A percentile compares a stretch with the other conserved stretches of the same genome.
Evolutionary conservation across 108 stramenopile species (phyloP).

Genomic region (Cyclotella choctawhatcheeana): DNA sequence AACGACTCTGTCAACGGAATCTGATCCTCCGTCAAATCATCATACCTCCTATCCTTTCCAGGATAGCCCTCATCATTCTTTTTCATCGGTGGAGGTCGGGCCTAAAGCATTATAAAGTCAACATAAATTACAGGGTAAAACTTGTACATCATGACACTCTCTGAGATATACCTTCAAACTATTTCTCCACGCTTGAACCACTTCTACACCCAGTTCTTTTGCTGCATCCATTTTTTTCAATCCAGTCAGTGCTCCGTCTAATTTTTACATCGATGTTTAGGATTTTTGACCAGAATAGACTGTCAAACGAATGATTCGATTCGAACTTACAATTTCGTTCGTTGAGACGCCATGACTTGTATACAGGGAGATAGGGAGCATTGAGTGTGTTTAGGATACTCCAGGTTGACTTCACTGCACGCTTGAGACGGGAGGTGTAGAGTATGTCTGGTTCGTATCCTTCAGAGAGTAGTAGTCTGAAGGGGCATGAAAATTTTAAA

Average conservation of each 20-base stretch:
- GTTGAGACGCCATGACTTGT: constrained; percentile 81
- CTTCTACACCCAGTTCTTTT: constrained; percentile 58
- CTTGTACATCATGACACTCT: too few species aligned
- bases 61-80: constrained; percentile 51
- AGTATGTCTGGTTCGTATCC: constrained; percentile 75
- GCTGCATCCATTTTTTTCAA: constrained; percentile 72
- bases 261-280: too few species aligned
- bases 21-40: constrained; percentile 50
- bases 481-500: neutral
- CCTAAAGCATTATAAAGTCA: too few species aligned
- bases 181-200: constrained; percentile 71
- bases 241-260: constrained; percentile 80
- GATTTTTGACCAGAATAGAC: too few species aligned
- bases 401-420: constrained; percentile 76
- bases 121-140: too few species aligned
- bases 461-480: constrained; percentile 55
- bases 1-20: constrained; percentile 64
- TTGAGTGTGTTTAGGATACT: constrained; percentile 58
- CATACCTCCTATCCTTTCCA: constrained; percentile 58
- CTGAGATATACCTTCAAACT: constrained; percentile 58
- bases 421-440: constrained; percentile 77
- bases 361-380: constrained; percentile 65
- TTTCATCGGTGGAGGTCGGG: constrained; percentile 65
- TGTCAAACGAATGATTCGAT: too few species aligned
- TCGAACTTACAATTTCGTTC: constrained; percentile 85